A percentile compares a stretch with the other conserved stretches of the same genome.
Conservation (phyloP, 1,139 yeast genomes). For the Kurtzmaniella quercitrusa region DNA sequence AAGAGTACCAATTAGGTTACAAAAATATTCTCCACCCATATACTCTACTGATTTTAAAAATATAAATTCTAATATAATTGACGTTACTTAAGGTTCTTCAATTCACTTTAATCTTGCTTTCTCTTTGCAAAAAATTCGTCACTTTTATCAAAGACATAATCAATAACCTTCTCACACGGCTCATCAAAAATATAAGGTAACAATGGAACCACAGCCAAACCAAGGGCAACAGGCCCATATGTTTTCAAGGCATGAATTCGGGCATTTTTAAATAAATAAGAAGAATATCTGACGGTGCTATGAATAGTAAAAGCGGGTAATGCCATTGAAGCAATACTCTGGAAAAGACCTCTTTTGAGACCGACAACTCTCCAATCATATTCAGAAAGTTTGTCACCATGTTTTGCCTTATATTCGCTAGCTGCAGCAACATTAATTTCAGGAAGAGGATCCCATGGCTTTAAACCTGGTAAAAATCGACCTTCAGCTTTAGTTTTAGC, state of each 20-base stretch:
- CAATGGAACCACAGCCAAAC: conserved; percentile 73
- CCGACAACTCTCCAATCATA: conserved; percentile 65
- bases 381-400: conserved; percentile 30
- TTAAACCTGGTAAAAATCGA: conserved; percentile 54
- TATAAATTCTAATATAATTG: neutral
- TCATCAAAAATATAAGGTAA: conserved; percentile 79
- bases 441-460: conserved; percentile 65
- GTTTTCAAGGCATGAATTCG: conserved; percentile 37
- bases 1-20: too few relatives aligned
- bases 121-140: conserved; percentile 28
- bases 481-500: conserved; percentile 69
- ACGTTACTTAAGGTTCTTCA: neutral
- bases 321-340: conserved; percentile 81
- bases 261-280: conserved; percentile 50
- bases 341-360: conserved; percentile 72
- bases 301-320: conserved; percentile 86
- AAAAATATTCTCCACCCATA: too few relatives aligned
- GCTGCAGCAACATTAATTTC: conserved; percentile 40
- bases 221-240: conserved; percentile 76
- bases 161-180: conserved; percentile 73
- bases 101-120: conserved; percentile 1
- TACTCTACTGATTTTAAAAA: neutral
- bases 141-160: conserved; percentile 58
- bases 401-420: conserved; percentile 22
- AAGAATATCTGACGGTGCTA: conserved; percentile 69